Evolutionary conservation across 805 yeast species (phyloP), one percentile per base, ranked within the genome.

Genomic region (Metschnikowia hibisci): DNA sequence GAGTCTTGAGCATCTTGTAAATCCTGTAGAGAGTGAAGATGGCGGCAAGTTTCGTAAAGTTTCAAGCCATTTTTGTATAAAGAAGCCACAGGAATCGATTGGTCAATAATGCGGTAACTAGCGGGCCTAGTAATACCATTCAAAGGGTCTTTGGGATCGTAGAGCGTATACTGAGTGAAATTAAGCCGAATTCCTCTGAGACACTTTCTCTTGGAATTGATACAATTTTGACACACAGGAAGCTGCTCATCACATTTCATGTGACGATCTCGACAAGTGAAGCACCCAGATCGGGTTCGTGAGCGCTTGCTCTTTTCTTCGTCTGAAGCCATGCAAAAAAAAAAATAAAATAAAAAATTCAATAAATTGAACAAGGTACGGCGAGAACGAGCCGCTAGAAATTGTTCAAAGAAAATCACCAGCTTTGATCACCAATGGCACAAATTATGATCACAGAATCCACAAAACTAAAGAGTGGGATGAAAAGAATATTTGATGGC

Each of bases 231-330:
- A 58, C 87, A 81, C 27, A 74, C 74, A 1, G 87, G 87, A 42
- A 73, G 73, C 32, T 70, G 74, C 56, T 79, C 84, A 54, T 81
- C 86, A 60, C 87, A 81, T 55, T 80, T 81, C 67, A 81, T 78
- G 58, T 82, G 81, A 34, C 86, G 69, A 46, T 78, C 77, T 41
- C 86, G 74, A 53, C 87, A 81, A 9, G 82, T 78, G 40, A 76
- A 60, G 55, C 84, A 79, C 12, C 84, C 84, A 8, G 72, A 66
- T 40, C 75, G 58, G 10, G 74, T 67, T 51, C 75, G 57, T 41
- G 66, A 64, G 43, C 64, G 52, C 45, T 67, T 68, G 42, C 51
- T 44, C 28, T 35, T 41, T 18, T 30, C 45, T 16, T 28, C 42
- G n/a, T 29, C 27, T 13, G 32, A 42, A 26, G 27, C 20, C 45